These are phyloP conservation scores for Areca catechu DNA, from an alignment of 176 grass and related monocot species.

Conservation along the genomic window DNA sequence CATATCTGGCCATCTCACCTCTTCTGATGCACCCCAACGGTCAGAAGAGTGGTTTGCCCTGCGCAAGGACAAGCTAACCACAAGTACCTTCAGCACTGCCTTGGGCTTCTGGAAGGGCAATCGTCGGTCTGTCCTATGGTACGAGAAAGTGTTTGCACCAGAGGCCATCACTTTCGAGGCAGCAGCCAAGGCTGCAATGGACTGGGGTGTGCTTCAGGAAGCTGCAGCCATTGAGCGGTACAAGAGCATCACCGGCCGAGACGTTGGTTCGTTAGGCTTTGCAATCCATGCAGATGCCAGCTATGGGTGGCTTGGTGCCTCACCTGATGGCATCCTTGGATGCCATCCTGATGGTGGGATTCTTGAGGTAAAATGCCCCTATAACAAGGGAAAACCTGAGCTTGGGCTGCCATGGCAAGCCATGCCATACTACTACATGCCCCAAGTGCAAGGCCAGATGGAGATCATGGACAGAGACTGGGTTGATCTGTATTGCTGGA, in stretches of 20 bases:
- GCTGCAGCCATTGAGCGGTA: slow-evolving; percentile 64
- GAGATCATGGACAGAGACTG: slow-evolving; percentile 93
- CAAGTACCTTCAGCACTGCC: slow-evolving; percentile 89
- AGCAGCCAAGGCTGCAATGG: slow-evolving; percentile 67
- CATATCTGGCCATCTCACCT: slow-evolving; percentile 40
- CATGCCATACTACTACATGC: slow-evolving; percentile 97
- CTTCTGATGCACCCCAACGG: slow-evolving; percentile 56
- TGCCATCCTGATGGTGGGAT: slow-evolving; percentile 67
- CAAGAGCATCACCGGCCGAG: slow-evolving; percentile 62
- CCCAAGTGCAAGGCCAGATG: slow-evolving; percentile 95
- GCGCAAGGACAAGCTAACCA: slow-evolving; percentile 94
- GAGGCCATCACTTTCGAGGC: slow-evolving; percentile 40
- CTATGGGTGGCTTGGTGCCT: slow-evolving; percentile 83
- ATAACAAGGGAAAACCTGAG: slow-evolving; percentile 94
- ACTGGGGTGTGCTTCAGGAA: slow-evolving; percentile 80
- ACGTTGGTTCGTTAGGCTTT: slow-evolving; percentile 64
- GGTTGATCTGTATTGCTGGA: slow-evolving; percentile 98
- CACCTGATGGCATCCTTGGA: slow-evolving; percentile 79
- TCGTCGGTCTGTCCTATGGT: slow-evolving; percentile 69
- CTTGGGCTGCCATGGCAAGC: slow-evolving; percentile 65
- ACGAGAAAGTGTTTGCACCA: slow-evolving; percentile 73
- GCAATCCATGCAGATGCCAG: slow-evolving; percentile 65
- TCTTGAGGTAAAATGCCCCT: slow-evolving; percentile 93
- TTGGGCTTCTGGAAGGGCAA: slow-evolving; percentile 86
- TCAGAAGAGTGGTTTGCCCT: slow-evolving; percentile 98